These are phyloP conservation scores for Scheffersomyces cryptocercus DNA, from an alignment of 1,139 yeast species.

Conservation along the genomic window DNA sequence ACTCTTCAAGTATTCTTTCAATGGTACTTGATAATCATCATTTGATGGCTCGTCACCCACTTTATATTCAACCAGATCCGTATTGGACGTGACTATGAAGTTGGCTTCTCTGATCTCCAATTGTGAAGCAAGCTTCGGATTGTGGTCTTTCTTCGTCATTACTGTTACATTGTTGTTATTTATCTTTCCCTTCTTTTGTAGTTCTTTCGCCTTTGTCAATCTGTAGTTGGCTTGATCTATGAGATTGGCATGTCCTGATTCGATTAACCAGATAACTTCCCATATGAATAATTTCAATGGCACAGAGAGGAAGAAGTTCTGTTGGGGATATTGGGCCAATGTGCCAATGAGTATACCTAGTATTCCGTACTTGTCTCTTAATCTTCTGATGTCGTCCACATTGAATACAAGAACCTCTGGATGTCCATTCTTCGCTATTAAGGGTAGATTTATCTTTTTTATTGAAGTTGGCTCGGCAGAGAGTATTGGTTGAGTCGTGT, in stretches of 20 bases:
- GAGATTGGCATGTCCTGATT: conserved; percentile 38
- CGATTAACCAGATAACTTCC: conserved; percentile 70
- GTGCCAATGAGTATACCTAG: conserved; percentile 83
- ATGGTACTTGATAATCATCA: not conserved
- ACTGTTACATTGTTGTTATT: not conserved
- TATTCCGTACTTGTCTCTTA: conserved; percentile 54
- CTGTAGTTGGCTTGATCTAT: conserved; percentile 29
- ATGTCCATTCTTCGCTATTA: not conserved
- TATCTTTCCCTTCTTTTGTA: not conserved
- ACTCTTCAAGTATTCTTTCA: not conserved
- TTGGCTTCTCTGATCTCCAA: conserved; percentile 2
- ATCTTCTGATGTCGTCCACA: conserved; percentile 48
- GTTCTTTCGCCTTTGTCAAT: conserved; percentile 3
- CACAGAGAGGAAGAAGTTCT: conserved; percentile 78
- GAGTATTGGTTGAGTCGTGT: no score
- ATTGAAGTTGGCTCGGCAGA: no score
- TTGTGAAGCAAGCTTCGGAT: no score
- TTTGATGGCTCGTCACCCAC: not conserved
- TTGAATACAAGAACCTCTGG: conserved; percentile 48
- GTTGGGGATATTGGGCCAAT: conserved; percentile 86
- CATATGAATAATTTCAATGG: conserved; percentile 76
- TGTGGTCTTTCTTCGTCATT: not conserved
- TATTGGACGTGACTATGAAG: conserved; percentile 6
- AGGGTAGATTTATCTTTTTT: no score
- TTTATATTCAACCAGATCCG: not conserved